Base-by-base conservation (phyloP, 2,329 filamentous ascomycete genomes). In the Aureobasidium mangrovei region DNA sequence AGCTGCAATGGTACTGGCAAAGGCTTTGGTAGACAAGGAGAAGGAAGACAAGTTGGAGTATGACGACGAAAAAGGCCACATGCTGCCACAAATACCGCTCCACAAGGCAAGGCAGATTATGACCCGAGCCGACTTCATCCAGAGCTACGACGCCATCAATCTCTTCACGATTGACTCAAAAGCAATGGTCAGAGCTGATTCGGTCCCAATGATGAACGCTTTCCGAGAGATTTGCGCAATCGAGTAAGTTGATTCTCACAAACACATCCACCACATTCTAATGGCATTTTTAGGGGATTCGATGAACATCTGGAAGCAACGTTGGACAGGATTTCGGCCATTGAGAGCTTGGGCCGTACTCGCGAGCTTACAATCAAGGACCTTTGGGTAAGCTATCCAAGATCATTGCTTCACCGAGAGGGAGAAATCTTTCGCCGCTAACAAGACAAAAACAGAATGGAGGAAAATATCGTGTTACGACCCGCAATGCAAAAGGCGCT, bases 301-400 rank as follows among this genome's bases (percentile, higher is more conserved):
- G 83, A 89, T 27, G 76, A 91, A 60, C 85, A 90, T 67, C 73
- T 98, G 12, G 83, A 95, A 58, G 83, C 79, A 3, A 97, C 93
- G 0, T 74, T 95, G 27, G 80, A 91, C 56, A 80, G 93, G 26
- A 98, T 98, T 61, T 72, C 78, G n/a, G 91, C 86, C 60, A 98
- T 98, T 66, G 93, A 98, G 75, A 91, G 85, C 64, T 76, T 98
- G 58, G 91, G 91, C 35, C 78, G 93, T 59, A 98, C 93, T n/a
- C 83, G 91, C 58, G 93, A 98, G 71, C 69, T 98, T 51, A 94
- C 95, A 1, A 87, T 95, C 60, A 98, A 98, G 74, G 93, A 97
- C 69, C 76, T 97, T 38, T 91, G 93, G 64, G 47, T 51, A 35
- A 35, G 47, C 32, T 35, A 7, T 10, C 2, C 10, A 10, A 10